A percentile compares a stretch with the other conserved stretches of the same genome.
phyloP scores from a whole-genome alignment of 2,329 filamentous ascomycete species.

The Paecilomyces variotii region DNA sequence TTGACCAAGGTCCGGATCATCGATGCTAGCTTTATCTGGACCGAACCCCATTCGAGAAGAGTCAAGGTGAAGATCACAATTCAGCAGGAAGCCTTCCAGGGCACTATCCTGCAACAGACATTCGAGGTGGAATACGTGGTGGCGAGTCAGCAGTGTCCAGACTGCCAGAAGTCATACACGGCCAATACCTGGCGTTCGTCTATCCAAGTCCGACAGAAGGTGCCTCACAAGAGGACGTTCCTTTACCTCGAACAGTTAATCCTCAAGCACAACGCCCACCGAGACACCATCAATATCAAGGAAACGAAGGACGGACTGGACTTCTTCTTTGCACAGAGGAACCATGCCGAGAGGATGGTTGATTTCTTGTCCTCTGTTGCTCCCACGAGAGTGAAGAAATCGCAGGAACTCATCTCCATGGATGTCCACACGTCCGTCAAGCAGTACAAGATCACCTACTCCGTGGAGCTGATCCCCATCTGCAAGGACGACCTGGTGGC shows the following conservation, averaged over 20 bases:
- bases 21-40: constrained; percentile 96
- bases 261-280: constrained; percentile 83
- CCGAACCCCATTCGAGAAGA: constrained; percentile 87
- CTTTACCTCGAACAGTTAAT: constrained; percentile 87
- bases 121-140: constrained; percentile 94
- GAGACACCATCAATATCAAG: constrained; percentile 95
- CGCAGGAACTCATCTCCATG: constrained; percentile 87
- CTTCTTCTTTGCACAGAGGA: constrained; percentile 85
- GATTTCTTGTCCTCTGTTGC: constrained; percentile 81
- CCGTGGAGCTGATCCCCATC: constrained; percentile 81
- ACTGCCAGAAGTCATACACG: constrained; percentile 92
- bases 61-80: constrained; percentile 94
- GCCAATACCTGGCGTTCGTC: constrained; percentile 88
- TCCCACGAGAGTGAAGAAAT: constrained; percentile 71
- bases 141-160: constrained; percentile 85
- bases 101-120: constrained; percentile 74
- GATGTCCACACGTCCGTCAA: constrained; percentile 85
- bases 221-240: constrained; percentile 86
- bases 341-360: constrained; percentile 85
- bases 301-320: constrained; percentile 93
- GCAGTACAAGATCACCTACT: constrained; percentile 92
- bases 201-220: constrained; percentile 94
- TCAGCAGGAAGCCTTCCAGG: constrained; percentile 61
- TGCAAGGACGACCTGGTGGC: constrained; percentile 98
- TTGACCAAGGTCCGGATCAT: constrained; percentile 87